A percentile compares a stretch with the other conserved stretches of the same genome.
These are phyloP conservation scores for Athelia psychrophila DNA, from an alignment of 1,284 basidiomycete species.

Conservation along the genomic window DNA sequence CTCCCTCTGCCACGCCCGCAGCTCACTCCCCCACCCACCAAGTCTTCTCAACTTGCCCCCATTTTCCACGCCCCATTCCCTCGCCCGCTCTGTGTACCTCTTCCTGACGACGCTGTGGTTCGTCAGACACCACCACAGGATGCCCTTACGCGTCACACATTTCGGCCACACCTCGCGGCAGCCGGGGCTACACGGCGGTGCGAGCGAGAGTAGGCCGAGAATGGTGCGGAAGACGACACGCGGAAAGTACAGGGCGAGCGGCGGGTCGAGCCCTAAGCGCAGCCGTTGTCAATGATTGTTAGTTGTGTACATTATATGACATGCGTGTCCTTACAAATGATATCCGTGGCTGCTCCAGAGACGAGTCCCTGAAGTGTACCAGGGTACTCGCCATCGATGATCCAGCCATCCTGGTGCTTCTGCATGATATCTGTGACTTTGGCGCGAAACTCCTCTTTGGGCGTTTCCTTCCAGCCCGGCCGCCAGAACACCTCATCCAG, in stretches of 20 bases:
- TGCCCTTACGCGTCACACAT: slow-evolving; percentile 48
- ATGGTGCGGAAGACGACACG: slow-evolving; percentile 52
- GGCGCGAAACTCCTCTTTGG: slow-evolving; percentile 34
- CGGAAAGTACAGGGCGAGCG: slow-evolving; percentile 56
- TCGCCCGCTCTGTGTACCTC: slow-evolving; percentile 22
- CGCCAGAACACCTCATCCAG: slow-evolving; percentile 46
- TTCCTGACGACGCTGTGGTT: slow-evolving; percentile 34
- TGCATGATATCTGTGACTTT: slow-evolving; percentile 27
- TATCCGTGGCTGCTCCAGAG: slow-evolving; percentile 45
- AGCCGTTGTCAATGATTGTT: not conserved
- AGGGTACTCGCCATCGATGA: slow-evolving; percentile 46
- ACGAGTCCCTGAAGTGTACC: slow-evolving; percentile 28
- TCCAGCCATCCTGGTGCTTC: slow-evolving; percentile 38
- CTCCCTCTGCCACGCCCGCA: slow-evolving; percentile 33
- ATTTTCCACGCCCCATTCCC: slow-evolving; percentile 20
- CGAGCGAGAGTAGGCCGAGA: slow-evolving; percentile 39
- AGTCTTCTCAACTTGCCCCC: slow-evolving; percentile 42
- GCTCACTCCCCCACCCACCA: slow-evolving; percentile 37
- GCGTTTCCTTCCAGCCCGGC: slow-evolving; percentile 41
- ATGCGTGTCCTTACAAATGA: slow-evolving; percentile 52
- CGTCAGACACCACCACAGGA: slow-evolving; percentile 56
- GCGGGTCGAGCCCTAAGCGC: slow-evolving; percentile 70
- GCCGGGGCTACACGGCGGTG: slow-evolving; percentile 45
- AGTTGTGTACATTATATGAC: too few relatives aligned
- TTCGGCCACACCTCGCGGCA: slow-evolving; percentile 43